A percentile compares a stretch with the other conserved stretches of the same genome.
These are phyloP conservation scores for Sugiyamaella smithiae DNA, from an alignment of 805 yeast genomes.

Conservation along the genomic window DNA sequence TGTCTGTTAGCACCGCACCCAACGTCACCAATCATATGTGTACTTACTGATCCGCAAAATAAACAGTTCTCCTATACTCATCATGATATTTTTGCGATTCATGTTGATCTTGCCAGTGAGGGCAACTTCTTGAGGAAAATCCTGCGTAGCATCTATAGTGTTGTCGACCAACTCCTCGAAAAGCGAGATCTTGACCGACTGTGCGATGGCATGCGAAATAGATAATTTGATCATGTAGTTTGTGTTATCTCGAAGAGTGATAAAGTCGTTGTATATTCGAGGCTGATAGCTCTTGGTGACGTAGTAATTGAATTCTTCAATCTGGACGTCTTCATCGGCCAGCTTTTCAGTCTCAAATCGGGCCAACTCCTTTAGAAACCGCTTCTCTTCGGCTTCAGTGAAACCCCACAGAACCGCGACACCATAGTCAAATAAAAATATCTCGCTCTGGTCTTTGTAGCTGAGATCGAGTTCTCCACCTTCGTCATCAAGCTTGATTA, in stretches of 20 bases:
- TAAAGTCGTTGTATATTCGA: constrained; percentile 92
- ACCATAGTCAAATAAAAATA: constrained; percentile 92
- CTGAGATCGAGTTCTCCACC: constrained; percentile 94
- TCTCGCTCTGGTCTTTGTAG: constrained; percentile 62
- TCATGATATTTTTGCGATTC: constrained; percentile 94
- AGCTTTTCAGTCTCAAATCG: constrained; percentile 86
- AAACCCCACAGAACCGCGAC: constrained; percentile 98
- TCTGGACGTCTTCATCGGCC: constrained; percentile 86
- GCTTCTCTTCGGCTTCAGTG: constrained; percentile 73
- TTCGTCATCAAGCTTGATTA: constrained; percentile 80
- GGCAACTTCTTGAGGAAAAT: constrained; percentile 94
- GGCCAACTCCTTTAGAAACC: constrained; percentile 81
- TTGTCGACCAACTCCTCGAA: constrained; percentile 96
- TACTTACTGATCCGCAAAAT: constrained; percentile 51
- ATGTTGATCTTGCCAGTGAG: constrained; percentile 90
- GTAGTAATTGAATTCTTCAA: constrained; percentile 93
- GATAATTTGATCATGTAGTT: constrained; percentile 91
- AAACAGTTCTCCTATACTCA: constrained; percentile 92
- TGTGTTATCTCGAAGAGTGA: constrained; percentile 82
- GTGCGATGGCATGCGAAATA: constrained; percentile 93
- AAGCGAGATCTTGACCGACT: constrained; percentile 89
- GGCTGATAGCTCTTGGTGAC: constrained; percentile 94
- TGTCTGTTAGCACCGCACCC: not conserved
- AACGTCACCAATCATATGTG: not conserved
- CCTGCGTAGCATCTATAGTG: constrained; percentile 96